phyloP scores from a whole-genome alignment of 2,329 filamentous ascomycete species.

The Microdochium nivale region DNA sequence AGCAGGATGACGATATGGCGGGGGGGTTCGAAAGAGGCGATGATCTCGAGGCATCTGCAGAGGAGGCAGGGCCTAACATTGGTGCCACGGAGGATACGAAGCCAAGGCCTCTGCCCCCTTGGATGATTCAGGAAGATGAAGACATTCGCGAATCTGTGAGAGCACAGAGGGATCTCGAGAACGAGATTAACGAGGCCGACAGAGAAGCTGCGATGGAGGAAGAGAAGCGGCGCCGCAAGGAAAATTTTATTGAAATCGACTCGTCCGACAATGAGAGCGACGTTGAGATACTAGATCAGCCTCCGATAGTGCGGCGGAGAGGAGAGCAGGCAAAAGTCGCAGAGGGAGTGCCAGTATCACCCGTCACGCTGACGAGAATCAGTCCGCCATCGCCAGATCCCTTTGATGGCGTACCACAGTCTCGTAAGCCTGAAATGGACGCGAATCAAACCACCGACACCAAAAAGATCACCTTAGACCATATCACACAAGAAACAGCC shows the following conservation, averaged over 20 bases:
- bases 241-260: slow-evolving; percentile 52
- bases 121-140: slow-evolving; percentile 53
- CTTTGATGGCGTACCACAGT: slow-evolving; percentile 1
- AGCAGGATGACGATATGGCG: slow-evolving; percentile 6
- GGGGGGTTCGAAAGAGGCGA: slow-evolving; percentile 54
- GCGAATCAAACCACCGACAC: slow-evolving; percentile 5
- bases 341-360: slow-evolving; percentile 9
- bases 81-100: slow-evolving; percentile 27
- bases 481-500: not conserved
- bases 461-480: not conserved
- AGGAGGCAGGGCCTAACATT: slow-evolving; percentile 12
- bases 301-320: slow-evolving; percentile 14
- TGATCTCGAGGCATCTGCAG: slow-evolving; percentile 15
- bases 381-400: slow-evolving; percentile 9
- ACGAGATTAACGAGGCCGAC: slow-evolving; percentile 57
- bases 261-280: slow-evolving; percentile 52
- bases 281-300: slow-evolving; percentile 46
- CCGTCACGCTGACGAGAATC: slow-evolving; percentile 11
- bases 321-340: slow-evolving; percentile 11
- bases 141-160: slow-evolving; percentile 59
- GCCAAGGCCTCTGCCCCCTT: slow-evolving; percentile 62
- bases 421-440: not conserved
- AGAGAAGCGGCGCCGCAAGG: slow-evolving; percentile 31
- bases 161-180: slow-evolving; percentile 47
- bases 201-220: slow-evolving; percentile 48